A percentile compares a stretch with the other conserved stretches of the same genome.
Conservation (phyloP, 441 rosid genomes). For the Populus hybrid region DNA sequence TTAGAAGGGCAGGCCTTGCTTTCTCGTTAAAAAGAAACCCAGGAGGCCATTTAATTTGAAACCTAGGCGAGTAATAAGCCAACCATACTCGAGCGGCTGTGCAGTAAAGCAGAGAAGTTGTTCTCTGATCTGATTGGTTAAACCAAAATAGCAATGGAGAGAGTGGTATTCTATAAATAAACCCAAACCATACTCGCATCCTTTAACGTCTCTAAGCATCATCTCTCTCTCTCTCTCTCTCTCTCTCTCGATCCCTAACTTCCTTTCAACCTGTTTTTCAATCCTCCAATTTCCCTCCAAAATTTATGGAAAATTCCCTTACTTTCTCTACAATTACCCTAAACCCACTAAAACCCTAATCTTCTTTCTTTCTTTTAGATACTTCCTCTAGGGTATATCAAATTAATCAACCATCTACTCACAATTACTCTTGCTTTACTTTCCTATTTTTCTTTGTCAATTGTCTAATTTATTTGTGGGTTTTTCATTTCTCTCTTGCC, state of each 20-base stretch:
- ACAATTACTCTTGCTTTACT: no score
- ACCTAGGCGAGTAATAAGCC: neutral
- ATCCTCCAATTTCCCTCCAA: slow-evolving; percentile 26
- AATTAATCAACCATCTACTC: no score
- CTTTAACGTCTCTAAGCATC: neutral
- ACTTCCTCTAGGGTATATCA: no score
- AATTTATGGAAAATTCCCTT: neutral
- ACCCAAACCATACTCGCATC: neutral
- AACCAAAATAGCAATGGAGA: neutral
- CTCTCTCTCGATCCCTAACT: neutral
- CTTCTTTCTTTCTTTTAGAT: no score
- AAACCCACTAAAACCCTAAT: slow-evolving; percentile 1
- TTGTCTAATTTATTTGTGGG: neutral
- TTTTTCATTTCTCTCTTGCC: neutral
- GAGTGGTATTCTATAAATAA: neutral
- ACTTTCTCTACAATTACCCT: neutral
- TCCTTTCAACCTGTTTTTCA: slow-evolving; percentile 3
- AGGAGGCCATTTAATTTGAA: neutral
- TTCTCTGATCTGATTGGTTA: neutral
- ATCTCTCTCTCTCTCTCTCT: no score
- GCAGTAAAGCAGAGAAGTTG: neutral
- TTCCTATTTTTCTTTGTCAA: neutral
- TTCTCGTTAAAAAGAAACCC: no score
- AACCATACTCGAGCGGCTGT: neutral
- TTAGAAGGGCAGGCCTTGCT: no score